Percentiles rank a stretch among this genome's conserved stretches.
Conservation (phyloP, 2,329 filamentous ascomycete genomes). For the Trichoderma sp. region DNA sequence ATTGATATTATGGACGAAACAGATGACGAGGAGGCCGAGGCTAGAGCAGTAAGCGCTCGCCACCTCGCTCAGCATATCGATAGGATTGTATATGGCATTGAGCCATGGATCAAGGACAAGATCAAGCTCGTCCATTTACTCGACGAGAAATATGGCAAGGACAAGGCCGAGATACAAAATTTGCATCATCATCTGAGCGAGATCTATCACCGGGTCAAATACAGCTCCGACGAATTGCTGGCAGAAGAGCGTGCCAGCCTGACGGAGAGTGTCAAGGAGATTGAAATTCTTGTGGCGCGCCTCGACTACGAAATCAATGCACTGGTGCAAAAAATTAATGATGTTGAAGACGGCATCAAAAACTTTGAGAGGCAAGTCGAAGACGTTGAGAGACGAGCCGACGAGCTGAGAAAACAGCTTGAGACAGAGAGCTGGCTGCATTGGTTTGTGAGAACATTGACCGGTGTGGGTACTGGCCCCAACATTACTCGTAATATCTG, state of each 20-base stretch:
- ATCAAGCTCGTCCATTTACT: slow-evolving; percentile 59
- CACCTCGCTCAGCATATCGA: slow-evolving; percentile 56
- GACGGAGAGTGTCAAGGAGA: slow-evolving; percentile 71
- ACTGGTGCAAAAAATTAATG: slow-evolving; percentile 76
- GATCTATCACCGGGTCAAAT: slow-evolving; percentile 66
- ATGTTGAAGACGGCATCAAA: slow-evolving; percentile 79
- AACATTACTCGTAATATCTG: slow-evolving; percentile 48
- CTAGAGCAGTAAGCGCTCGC: slow-evolving; percentile 55
- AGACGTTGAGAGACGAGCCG: slow-evolving; percentile 66
- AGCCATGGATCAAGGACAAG: slow-evolving; percentile 63
- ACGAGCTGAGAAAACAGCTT: slow-evolving; percentile 62
- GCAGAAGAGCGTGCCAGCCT: slow-evolving; percentile 68
- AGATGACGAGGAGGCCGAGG: slow-evolving; percentile 35
- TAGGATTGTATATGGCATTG: slow-evolving; percentile 53
- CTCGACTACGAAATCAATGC: slow-evolving; percentile 89
- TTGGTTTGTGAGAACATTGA: slow-evolving; percentile 64
- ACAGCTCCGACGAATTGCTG: slow-evolving; percentile 68
- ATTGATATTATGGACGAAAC: slow-evolving; percentile 42
- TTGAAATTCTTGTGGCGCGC: slow-evolving; percentile 80
- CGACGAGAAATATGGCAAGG: slow-evolving; percentile 61
- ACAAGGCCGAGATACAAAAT: slow-evolving; percentile 65
- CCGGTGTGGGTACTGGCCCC: slow-evolving; percentile 61
- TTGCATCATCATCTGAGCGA: slow-evolving; percentile 72
- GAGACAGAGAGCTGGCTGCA: slow-evolving; percentile 65
- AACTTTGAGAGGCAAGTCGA: slow-evolving; percentile 79